A percentile compares a stretch with the other conserved stretches of the same genome.
These are phyloP conservation scores for Torrubiellomyces zombiae DNA, from an alignment of 2,329 filamentous ascomycete genomes.

Conservation along the genomic window DNA sequence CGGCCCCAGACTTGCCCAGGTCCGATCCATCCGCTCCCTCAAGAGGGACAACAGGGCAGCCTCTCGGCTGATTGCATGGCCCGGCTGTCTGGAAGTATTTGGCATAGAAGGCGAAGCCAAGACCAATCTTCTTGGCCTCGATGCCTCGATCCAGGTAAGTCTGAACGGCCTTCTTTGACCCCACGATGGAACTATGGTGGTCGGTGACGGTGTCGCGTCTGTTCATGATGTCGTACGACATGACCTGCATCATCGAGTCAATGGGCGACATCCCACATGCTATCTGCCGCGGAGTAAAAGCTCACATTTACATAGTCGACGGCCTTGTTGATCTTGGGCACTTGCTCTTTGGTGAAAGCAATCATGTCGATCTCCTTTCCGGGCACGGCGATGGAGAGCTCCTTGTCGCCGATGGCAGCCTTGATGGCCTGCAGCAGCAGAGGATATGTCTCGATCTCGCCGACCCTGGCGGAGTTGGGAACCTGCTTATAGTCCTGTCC, in stretches of 20 bases:
- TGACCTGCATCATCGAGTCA: constrained; percentile 31
- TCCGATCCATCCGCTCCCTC: constrained; percentile 45
- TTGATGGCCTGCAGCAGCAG: constrained; percentile 43
- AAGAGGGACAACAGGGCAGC: constrained; percentile 40
- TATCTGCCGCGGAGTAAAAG: no score
- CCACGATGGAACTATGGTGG: constrained; percentile 44
- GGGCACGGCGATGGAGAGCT: constrained; percentile 52
- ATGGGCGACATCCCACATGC: no score
- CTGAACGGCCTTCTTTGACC: constrained; percentile 36
- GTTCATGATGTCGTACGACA: constrained; percentile 61
- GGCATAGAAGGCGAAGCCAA: constrained; percentile 53
- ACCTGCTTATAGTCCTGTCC: constrained; percentile 49
- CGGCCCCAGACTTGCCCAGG: constrained; percentile 28
- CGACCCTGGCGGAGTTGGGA: constrained; percentile 39
- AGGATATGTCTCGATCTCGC: constrained; percentile 46
- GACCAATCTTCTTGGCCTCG: constrained; percentile 36
- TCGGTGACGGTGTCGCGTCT: constrained; percentile 48
- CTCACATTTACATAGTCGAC: constrained; percentile 47
- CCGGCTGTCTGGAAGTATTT: constrained; percentile 43
- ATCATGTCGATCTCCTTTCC: constrained; percentile 49
- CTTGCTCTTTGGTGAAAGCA: constrained; percentile 40
- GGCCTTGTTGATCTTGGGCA: constrained; percentile 38
- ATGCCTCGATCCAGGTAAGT: constrained; percentile 43
- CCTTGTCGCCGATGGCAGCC: constrained; percentile 37
- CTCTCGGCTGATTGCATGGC: constrained; percentile 31